A percentile compares a stretch with the other conserved stretches of the same genome.
Conservation (phyloP, 805 yeast genomes). For the Kregervanrija fluxuum region DNA sequence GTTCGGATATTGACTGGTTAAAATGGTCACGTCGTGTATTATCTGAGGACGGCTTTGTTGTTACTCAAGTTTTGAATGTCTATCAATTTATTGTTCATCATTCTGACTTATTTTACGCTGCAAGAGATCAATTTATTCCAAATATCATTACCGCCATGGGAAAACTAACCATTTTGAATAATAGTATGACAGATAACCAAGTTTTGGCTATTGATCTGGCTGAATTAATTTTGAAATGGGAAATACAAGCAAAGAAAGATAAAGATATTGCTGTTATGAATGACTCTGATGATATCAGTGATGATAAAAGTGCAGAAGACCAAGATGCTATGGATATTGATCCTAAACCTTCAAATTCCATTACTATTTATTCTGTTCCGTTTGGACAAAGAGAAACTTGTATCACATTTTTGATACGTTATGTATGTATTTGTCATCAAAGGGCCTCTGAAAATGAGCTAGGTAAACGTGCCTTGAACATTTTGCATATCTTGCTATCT, state of each 20-base stretch:
- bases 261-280: neutral
- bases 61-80: conserved; percentile 77
- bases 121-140: conserved; percentile 83
- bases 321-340: conserved; percentile 18
- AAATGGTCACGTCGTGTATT: conserved; percentile 92
- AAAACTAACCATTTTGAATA: conserved; percentile 70
- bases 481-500: conserved; percentile 64
- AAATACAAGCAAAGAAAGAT: conserved; percentile 31
- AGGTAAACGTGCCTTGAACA: conserved; percentile 75
- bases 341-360: conserved; percentile 2
- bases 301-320: conserved; percentile 2
- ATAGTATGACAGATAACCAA: conserved; percentile 76
- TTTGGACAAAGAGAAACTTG: conserved; percentile 82
- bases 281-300: conserved; percentile 4
- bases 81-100: conserved; percentile 86
- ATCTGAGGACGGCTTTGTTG: conserved; percentile 83
- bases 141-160: conserved; percentile 91
- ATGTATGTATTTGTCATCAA: conserved; percentile 79
- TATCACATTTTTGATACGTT: conserved; percentile 79
- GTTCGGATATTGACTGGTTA: conserved; percentile 63
- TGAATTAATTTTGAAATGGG: conserved; percentile 83
- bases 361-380: conserved; percentile 50
- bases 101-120: conserved; percentile 74
- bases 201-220: conserved; percentile 83
- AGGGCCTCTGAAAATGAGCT: conserved; percentile 77